A percentile compares a stretch with the other conserved stretches of the same genome.
phyloP scores from a whole-genome alignment of 257 asterid genomes.

The Solanum sitiens region DNA sequence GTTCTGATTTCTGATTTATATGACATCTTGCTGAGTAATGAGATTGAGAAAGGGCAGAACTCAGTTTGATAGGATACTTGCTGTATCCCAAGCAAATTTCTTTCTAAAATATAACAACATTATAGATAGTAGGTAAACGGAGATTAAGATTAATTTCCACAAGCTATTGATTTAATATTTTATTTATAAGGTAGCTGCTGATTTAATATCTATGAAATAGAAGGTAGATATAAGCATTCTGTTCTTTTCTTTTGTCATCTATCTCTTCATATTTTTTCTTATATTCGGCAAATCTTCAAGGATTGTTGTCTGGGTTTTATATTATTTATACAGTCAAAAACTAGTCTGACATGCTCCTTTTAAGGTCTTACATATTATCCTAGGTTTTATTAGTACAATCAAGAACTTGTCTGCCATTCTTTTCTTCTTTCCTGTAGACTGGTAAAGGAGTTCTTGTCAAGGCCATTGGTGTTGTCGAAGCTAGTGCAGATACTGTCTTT shows the following conservation, averaged over 20 bases:
- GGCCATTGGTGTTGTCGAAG: constrained; percentile 92
- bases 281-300: background rate
- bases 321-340: background rate
- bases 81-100: background rate
- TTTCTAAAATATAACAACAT: background rate
- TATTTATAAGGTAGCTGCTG: background rate
- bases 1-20: background rate
- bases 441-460: constrained; percentile 81
- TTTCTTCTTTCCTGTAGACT: constrained; percentile 25
- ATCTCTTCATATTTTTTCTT: background rate
- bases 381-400: background rate
- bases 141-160: background rate
- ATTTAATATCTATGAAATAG: background rate
- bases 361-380: background rate
- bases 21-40: background rate
- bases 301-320: background rate
- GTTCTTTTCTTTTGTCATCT: background rate
- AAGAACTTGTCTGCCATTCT: background rate
- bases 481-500: constrained; percentile 87
- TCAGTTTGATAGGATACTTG: background rate
- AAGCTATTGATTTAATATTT: background rate
- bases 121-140: background rate
- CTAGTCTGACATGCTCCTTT: background rate
- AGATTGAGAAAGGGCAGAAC: background rate
- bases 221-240: background rate